Base-by-base conservation (phyloP, 306 rosid genomes). In the Quercus bicolor region DNA sequence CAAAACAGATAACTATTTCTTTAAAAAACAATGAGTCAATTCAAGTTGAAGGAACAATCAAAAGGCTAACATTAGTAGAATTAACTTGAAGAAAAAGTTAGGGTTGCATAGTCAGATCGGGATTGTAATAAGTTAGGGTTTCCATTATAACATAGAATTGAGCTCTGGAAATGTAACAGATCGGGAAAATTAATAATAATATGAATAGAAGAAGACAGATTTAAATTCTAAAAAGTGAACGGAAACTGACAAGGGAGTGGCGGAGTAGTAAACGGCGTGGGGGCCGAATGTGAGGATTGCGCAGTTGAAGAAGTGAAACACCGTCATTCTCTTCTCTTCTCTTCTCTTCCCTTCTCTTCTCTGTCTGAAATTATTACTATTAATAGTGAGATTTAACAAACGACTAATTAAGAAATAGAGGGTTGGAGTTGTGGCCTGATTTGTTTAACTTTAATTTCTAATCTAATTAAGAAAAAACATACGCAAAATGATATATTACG, bases 251-350 rank as follows among this genome's bases (percentile, higher is more conserved):
- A 96, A 81, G 26, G 99, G 98, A 1, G 99, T 96, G 75, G 98
- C 99, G 23, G 99, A 93, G 79, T 90, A 96, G 92, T 93, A 93
- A 70, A 96, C 97, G 81, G 94, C 99, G 88, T 96, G 99, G 37
- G 99, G 99, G 62, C 98, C 99, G 88, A 96, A 96, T 19, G 99
- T 93, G 74, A 96, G 97, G 81, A 96, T 91, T 18, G 99, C 99
- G 6, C 99, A 96, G 90, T 96, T 96, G 75, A 96, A 96, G 90
- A 96, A 96, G 76, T 96, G 98, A 80, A 96, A 96, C 77, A 96
- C 89, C 77, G 98, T 96, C 99, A 96, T 96, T 21, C 83, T 78
- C 33, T 56, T 62, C 4, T 3, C 57, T 19, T 68, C n/a, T 53
- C 77, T n/a, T n/a, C n/a, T n/a, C n/a, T 37, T 53, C 51, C 26